Percentiles rank a stretch among this genome's conserved stretches.
Evolutionary conservation across 306 rosid genomes (phyloP).

Genomic region (Morella rubra): DNA sequence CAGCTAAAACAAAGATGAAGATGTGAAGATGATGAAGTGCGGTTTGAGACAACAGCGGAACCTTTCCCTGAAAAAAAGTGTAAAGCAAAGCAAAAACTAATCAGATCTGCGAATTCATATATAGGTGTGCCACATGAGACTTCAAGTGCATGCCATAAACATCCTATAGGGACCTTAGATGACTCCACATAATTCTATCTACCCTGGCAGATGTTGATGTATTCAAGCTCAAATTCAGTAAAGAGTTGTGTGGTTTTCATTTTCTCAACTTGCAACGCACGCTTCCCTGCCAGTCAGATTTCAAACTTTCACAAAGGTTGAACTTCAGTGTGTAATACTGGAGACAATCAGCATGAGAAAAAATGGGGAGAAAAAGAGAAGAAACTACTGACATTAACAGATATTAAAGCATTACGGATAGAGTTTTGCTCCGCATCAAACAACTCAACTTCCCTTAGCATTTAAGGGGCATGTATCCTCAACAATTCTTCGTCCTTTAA

Average conservation of each 20-base stretch:
- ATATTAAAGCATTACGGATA: no score
- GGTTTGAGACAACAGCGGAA: slow-evolving; percentile 29
- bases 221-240: neutral
- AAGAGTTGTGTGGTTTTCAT: no score
- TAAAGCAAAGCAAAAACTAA: neutral
- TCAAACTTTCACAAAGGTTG: no score
- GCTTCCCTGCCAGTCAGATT: no score
- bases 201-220: neutral
- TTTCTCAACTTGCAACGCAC: no score
- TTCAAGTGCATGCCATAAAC: neutral
- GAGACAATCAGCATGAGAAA: neutral
- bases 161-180: neutral
- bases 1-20: slow-evolving; percentile 41
- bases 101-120: neutral
- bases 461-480: neutral
- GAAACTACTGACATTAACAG: neutral
- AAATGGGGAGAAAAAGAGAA: neutral
- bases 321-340: no score
- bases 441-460: neutral
- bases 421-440: neutral
- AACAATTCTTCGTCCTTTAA: neutral
- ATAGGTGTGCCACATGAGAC: neutral
- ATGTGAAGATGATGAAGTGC: slow-evolving; percentile 46
- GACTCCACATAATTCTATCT: neutral
- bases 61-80: slow-evolving; percentile 32